A percentile compares a stretch with the other conserved stretches of the same genome.
Evolutionary conservation across 805 yeast genomes (phyloP).

Genomic region (Teunomyces stri): DNA sequence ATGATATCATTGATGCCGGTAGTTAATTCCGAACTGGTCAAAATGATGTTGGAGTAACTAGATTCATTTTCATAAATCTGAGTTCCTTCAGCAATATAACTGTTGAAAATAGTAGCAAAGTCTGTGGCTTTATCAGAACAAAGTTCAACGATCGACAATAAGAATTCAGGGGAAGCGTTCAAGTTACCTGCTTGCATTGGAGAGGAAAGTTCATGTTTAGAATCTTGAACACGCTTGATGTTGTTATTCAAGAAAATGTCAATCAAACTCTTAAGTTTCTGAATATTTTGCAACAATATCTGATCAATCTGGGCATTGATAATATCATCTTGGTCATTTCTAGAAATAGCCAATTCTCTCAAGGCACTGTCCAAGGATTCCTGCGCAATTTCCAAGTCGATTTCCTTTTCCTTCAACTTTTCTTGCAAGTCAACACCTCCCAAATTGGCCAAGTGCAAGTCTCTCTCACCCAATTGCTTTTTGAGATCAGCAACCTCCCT

Average conservation of each 20-base stretch:
- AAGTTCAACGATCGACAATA: slow-evolving; percentile 67
- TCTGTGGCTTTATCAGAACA: slow-evolving; percentile 71
- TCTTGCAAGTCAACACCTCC: slow-evolving; percentile 38
- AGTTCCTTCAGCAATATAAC: slow-evolving; percentile 73
- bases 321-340: slow-evolving; percentile 48
- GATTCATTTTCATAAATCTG: slow-evolving; percentile 36
- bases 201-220: slow-evolving; percentile 65
- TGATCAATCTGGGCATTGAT: slow-evolving; percentile 59
- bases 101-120: slow-evolving; percentile 74
- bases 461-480: slow-evolving; percentile 27
- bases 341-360: slow-evolving; percentile 53
- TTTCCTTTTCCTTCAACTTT: slow-evolving; percentile 62
- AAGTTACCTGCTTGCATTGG: slow-evolving; percentile 83
- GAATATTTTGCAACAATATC: slow-evolving; percentile 46
- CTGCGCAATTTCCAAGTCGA: slow-evolving; percentile 74
- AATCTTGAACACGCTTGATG: slow-evolving; percentile 69
- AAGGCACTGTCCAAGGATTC: slow-evolving; percentile 76
- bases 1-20: slow-evolving; percentile 60
- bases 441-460: slow-evolving; percentile 17
- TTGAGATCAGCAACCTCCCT: slow-evolving; percentile 57
- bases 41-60: slow-evolving; percentile 60
- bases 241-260: slow-evolving; percentile 73
- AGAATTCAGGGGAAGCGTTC: slow-evolving; percentile 67
- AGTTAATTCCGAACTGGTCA: slow-evolving; percentile 61
- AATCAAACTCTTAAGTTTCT: slow-evolving; percentile 50